These are phyloP conservation scores for Aspergillus pseudonomiae DNA, from an alignment of 2,329 filamentous ascomycete species.

Conservation along the genomic window DNA sequence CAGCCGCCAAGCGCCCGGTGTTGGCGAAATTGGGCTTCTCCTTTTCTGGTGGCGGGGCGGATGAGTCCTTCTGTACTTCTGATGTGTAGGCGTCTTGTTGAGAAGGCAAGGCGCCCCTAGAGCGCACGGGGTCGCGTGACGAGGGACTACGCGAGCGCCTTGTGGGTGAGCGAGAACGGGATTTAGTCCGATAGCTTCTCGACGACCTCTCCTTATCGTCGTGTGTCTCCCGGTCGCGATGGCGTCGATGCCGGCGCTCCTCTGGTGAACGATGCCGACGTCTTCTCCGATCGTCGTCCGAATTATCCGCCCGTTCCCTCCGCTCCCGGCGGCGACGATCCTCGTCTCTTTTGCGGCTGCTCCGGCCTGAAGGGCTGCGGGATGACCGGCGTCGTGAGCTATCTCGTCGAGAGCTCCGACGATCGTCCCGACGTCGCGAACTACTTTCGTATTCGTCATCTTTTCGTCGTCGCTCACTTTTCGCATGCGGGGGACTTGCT, in stretches of 20 bases:
- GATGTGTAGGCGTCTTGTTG: conserved; percentile 50
- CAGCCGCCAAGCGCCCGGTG: conserved; percentile 82
- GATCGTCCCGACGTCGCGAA: conserved; percentile 30
- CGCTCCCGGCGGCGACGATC: conserved; percentile 27
- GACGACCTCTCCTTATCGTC: conserved; percentile 26
- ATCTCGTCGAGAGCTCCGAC: conserved; percentile 32
- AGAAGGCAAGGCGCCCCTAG: conserved; percentile 47
- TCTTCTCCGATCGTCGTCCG: conserved; percentile 31
- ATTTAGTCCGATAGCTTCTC: conserved; percentile 27
- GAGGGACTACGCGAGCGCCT: conserved; percentile 31
- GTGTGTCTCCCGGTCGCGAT: conserved; percentile 24
- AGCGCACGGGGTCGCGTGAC: conserved; percentile 34
- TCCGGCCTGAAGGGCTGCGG: conserved; percentile 29
- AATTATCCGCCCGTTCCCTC: conserved; percentile 27
- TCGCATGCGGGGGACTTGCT: conserved; percentile 25
- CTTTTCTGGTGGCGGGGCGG: conserved; percentile 48
- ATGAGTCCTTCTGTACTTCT: conserved; percentile 28
- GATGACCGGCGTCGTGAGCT: conserved; percentile 28
- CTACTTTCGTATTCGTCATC: conserved; percentile 24
- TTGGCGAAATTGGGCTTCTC: conserved; percentile 85
- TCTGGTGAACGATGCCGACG: conserved; percentile 32
- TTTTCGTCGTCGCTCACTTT: conserved; percentile 26
- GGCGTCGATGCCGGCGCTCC: conserved; percentile 30
- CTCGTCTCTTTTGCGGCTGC: conserved; percentile 24
- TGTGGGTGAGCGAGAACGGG: conserved; percentile 33